Evolutionary conservation across 768 basidiomycete species (phyloP).

Genomic region (Suillus subalutaceus): DNA sequence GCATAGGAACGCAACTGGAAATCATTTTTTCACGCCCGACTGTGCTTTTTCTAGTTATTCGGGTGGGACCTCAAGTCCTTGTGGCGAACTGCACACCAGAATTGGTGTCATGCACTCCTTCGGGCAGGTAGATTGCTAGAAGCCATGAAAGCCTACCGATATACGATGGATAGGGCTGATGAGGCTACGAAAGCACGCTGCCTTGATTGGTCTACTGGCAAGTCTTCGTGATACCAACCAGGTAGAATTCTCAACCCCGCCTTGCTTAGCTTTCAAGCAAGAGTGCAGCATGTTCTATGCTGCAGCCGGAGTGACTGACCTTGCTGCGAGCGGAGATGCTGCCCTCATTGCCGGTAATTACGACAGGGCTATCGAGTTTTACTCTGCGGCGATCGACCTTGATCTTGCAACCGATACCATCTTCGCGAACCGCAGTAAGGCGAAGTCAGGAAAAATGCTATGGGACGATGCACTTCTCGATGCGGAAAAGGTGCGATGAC

Average conservation of each 20-base stretch:
- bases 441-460: background rate
- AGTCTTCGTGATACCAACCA: background rate
- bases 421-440: background rate
- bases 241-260: background rate
- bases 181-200: background rate
- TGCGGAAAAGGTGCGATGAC: background rate
- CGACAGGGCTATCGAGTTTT: background rate
- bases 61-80: no score
- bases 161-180: no score
- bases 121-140: background rate
- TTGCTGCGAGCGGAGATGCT: background rate
- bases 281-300: background rate
- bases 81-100: background rate
- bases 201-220: background rate
- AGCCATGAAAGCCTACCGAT: background rate
- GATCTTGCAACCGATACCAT: background rate
- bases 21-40: no score
- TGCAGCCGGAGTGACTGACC: background rate
- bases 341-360: background rate
- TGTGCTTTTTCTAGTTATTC: no score
- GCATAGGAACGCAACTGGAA: no score
- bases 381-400: background rate
- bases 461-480: background rate
- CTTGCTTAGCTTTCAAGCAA: background rate
- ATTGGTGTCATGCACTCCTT: background rate